Evolutionary conservation across 1,284 basidiomycete genomes (phyloP), one percentile per base, ranked within the genome.

Genomic region (Cutaneotrichosporon mucoides): DNA sequence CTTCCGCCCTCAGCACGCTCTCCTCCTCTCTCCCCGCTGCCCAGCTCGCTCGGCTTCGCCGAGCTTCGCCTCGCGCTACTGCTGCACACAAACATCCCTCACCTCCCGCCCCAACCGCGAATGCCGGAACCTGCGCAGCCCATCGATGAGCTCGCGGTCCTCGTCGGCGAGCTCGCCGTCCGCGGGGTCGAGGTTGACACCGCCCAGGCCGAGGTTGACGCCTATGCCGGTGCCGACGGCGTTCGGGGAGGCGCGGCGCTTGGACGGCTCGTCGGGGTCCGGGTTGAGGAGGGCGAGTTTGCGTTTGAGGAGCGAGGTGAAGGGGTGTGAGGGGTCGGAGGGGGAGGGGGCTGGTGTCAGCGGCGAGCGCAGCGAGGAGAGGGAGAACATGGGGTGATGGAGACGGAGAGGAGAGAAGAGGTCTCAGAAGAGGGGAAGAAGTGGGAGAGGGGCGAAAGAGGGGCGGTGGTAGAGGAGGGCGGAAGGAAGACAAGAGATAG

Each of bases 121-220:
- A 12, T 61, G 53, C 35, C 64, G 66, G 62, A 75, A 76, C 54
- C 73, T 50, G 56, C 60, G 64, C 47, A 76, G 53, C 1, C 74
- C 74, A 1, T 72, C 68, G 7, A 76, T 40, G 38, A 76, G 55
- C 62, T 75, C 71, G 36, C 62, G 61, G 46, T 76, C 74, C 42
- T 70, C 72, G 10, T 66, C 66, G 8, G 58, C 36, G 24, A 68
- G 47, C 16, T 63, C 66, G 3, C 37, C 42, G 6, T 49, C 33
- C n/a, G 44, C 16, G 50, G 24, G 37, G 11, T 41, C 10, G 12
- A 41, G 24, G 24, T 24, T 24, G 24, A 24, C 24, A 24, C 24
- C 24, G 24, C 24, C 24, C 24, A 24, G 24, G 24, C 24, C 24
- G 24, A 24, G 24, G 24, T 24, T 24, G 24, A 24, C 24, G 24